A percentile compares a stretch with the other conserved stretches of the same genome.
Evolutionary conservation across 2,329 filamentous ascomycete genomes (phyloP).

Genomic region (Madurella mycetomatis): DNA sequence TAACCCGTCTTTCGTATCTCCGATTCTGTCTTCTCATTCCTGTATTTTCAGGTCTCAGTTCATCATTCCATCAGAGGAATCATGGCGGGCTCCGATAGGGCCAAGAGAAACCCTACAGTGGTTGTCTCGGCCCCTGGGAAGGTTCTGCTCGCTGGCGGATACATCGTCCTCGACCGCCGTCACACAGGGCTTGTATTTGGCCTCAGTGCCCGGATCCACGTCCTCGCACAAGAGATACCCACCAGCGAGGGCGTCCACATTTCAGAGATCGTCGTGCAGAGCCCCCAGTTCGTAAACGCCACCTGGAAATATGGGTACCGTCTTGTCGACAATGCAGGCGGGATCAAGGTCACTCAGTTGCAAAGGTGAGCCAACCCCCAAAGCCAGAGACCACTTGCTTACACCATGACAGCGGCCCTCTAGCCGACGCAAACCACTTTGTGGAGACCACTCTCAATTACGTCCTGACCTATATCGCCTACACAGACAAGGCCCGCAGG

Average conservation of each 20-base stretch:
- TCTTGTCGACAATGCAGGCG: conserved; percentile 65
- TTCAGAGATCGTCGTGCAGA: conserved; percentile 76
- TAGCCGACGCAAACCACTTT: conserved; percentile 66
- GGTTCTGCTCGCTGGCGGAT: conserved; percentile 90
- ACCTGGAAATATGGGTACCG: conserved; percentile 84
- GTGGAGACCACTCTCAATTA: conserved; percentile 89
- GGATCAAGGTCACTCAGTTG: conserved; percentile 75
- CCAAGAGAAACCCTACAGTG: conserved; percentile 33
- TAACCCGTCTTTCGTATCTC: no score
- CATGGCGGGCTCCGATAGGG: not conserved
- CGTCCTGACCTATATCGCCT: conserved; percentile 73
- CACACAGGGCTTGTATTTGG: conserved; percentile 75
- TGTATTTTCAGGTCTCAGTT: not conserved
- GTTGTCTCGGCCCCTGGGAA: conserved; percentile 92
- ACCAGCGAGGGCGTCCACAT: conserved; percentile 60
- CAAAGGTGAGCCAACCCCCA: conserved; percentile 58
- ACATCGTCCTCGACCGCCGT: conserved; percentile 83
- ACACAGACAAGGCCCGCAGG: conserved; percentile 35
- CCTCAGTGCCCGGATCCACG: conserved; percentile 63
- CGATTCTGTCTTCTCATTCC: not conserved
- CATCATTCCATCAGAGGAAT: not conserved
- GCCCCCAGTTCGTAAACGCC: conserved; percentile 84
- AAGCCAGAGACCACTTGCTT: not conserved
- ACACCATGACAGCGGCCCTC: conserved; percentile 36
- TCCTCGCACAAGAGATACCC: conserved; percentile 53